These are phyloP conservation scores for Ascochyta clinopodiicola DNA, from an alignment of 2,329 filamentous ascomycete genomes.

Conservation along the genomic window DNA sequence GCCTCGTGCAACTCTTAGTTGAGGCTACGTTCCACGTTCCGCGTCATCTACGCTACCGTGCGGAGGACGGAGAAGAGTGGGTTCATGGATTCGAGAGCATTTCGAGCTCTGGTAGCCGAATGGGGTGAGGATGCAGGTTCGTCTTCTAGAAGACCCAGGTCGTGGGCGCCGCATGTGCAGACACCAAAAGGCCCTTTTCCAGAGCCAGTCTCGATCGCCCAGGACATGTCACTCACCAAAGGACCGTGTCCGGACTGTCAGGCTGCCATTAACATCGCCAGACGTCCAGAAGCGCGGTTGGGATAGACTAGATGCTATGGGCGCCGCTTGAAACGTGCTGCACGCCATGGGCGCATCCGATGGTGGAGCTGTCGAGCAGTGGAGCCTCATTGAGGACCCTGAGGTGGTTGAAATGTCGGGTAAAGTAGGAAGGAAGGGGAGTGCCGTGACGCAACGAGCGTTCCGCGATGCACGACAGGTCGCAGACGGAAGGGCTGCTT, in stretches of 20 bases:
- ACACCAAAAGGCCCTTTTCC: constrained; percentile 4
- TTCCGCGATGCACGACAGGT: constrained; percentile 19
- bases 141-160: background rate
- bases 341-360: constrained; percentile 17
- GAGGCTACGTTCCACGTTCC: constrained; percentile 6
- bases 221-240: background rate
- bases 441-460: constrained; percentile 17
- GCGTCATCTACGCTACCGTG: constrained; percentile 7
- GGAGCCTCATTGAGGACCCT: constrained; percentile 30
- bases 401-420: constrained; percentile 29
- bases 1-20: background rate
- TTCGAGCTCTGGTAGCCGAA: background rate
- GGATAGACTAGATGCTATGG: constrained; percentile 21
- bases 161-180: background rate
- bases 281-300: constrained; percentile 23
- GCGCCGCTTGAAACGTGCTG: constrained; percentile 25
- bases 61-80: background rate
- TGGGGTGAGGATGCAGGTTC: background rate
- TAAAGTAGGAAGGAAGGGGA: constrained; percentile 29
- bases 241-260: background rate
- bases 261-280: constrained; percentile 3
- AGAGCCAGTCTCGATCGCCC: background rate
- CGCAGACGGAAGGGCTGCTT: constrained; percentile 15
- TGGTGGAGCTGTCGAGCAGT: constrained; percentile 28
- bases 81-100: background rate